phyloP scores from a whole-genome alignment of 2,329 filamentous ascomycete genomes.

The Zalaria obscura region DNA sequence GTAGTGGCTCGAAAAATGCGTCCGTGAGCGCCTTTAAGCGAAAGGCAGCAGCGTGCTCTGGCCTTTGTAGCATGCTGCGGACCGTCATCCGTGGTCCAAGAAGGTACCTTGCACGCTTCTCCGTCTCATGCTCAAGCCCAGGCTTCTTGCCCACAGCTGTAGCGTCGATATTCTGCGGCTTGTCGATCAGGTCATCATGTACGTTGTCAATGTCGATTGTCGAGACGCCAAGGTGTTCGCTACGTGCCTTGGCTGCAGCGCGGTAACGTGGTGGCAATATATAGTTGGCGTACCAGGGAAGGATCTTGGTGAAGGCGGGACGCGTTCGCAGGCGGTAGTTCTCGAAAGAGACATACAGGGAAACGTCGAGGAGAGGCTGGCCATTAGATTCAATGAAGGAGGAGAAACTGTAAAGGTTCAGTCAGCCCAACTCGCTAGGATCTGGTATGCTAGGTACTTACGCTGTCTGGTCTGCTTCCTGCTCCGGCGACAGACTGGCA shows the following conservation, averaged over 20 bases:
- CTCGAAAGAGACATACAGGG: conserved; percentile 75
- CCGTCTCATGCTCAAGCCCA: conserved; percentile 16
- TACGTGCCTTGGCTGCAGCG: conserved; percentile 53
- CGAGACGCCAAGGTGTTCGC: conserved; percentile 35
- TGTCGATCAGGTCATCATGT: conserved; percentile 21
- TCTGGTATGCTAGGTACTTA: not conserved
- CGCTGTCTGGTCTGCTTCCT: conserved; percentile 6
- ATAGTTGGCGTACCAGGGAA: conserved; percentile 82
- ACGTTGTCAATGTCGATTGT: conserved; percentile 30
- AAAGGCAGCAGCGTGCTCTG: conserved; percentile 61
- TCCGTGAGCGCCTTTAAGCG: conserved; percentile 58
- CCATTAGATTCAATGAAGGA: conserved; percentile 58
- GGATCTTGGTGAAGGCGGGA: conserved; percentile 63
- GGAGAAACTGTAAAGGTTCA: conserved; percentile 5
- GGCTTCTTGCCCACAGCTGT: conserved; percentile 8
- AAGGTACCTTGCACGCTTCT: conserved; percentile 33
- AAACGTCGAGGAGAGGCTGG: conserved; percentile 69
- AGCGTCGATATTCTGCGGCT: conserved; percentile 12
- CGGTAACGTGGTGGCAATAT: conserved; percentile 64
- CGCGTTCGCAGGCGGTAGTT: conserved; percentile 72
- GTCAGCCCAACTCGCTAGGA: not conserved
- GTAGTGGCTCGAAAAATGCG: conserved; percentile 58
- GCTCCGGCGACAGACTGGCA: conserved; percentile 7
- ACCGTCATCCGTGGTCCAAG: conserved; percentile 45
- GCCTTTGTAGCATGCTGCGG: conserved; percentile 45